Percentiles rank a stretch among this genome's conserved stretches.
Conservation (phyloP, 805 yeast species). For the Candida patagonica region DNA sequence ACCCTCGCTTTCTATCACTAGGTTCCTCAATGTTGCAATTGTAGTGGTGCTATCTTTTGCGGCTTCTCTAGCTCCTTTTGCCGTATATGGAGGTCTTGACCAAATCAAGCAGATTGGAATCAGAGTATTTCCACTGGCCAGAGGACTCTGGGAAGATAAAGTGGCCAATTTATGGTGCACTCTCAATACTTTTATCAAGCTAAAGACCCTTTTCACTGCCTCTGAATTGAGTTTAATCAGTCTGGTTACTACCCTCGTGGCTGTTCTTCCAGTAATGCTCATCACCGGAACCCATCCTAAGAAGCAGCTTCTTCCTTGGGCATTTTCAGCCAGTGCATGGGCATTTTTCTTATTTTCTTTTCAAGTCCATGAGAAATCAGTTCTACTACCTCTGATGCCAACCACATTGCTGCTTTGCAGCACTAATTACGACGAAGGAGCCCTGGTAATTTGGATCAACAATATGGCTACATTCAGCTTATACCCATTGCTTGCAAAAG, state of each 20-base stretch:
- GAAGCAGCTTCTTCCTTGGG: slow-evolving; percentile 51
- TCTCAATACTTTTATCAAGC: slow-evolving; percentile 69
- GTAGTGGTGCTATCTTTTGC: slow-evolving; percentile 50
- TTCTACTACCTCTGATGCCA: slow-evolving; percentile 80
- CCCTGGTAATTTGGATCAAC: slow-evolving; percentile 78
- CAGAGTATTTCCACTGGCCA: slow-evolving; percentile 81
- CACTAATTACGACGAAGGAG: slow-evolving; percentile 45
- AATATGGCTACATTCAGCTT: slow-evolving; percentile 78
- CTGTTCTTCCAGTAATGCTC: slow-evolving; percentile 48
- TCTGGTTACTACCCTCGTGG: slow-evolving; percentile 28
- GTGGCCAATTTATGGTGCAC: slow-evolving; percentile 98
- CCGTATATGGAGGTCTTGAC: slow-evolving; percentile 29
- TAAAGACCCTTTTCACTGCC: slow-evolving; percentile 44
- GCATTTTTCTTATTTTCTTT: slow-evolving; percentile 84
- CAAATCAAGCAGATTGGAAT: slow-evolving; percentile 48
- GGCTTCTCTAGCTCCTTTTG: slow-evolving; percentile 51
- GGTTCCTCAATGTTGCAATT: slow-evolving; percentile 53
- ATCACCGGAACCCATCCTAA: slow-evolving; percentile 43
- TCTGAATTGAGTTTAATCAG: slow-evolving; percentile 50
- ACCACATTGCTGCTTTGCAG: slow-evolving; percentile 55
- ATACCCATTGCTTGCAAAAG: slow-evolving; percentile 78
- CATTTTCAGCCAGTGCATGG: slow-evolving; percentile 74
- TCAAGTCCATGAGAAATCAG: slow-evolving; percentile 94
- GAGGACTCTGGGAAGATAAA: slow-evolving; percentile 95
- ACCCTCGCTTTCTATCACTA: slow-evolving; percentile 40